Evolutionary conservation across 2,329 filamentous ascomycete genomes (phyloP).

Genomic region (Fusarium temperatum): DNA sequence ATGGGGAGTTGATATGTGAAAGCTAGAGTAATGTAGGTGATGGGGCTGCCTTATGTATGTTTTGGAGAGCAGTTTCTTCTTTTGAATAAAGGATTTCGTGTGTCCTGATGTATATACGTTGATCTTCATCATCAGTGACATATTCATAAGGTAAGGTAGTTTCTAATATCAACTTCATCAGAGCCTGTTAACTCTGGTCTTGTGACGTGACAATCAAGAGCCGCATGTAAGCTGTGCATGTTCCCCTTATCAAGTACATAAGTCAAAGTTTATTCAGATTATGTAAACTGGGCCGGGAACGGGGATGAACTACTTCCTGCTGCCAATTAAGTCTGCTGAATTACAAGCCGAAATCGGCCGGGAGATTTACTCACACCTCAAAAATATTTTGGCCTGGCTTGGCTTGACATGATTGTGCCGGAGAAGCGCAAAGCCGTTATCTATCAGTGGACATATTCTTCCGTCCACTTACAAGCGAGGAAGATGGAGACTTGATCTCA

Average conservation of each 20-base stretch:
- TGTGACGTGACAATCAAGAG: constrained; percentile 16
- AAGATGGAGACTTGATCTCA: not conserved
- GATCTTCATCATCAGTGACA: not conserved
- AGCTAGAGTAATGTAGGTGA: not conserved
- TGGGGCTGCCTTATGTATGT: not conserved
- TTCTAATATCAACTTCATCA: not conserved
- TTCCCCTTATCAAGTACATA: constrained; percentile 35
- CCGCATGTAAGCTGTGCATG: constrained; percentile 8
- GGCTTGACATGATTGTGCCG: constrained; percentile 4
- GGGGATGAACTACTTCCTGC: constrained; percentile 10
- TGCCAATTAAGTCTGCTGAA: constrained; percentile 37
- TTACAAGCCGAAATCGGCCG: constrained; percentile 42
- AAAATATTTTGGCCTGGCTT: constrained; percentile 6
- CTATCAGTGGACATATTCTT: constrained; percentile 17
- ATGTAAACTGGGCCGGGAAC: constrained; percentile 31
- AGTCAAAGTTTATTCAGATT: constrained; percentile 22
- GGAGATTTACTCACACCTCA: constrained; percentile 15
- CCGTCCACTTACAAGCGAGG: not conserved
- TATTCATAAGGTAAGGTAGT: not conserved
- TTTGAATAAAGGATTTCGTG: not conserved
- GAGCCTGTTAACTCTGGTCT: not conserved
- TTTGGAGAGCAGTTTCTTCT: not conserved
- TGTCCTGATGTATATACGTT: not conserved
- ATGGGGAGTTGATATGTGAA: not conserved
- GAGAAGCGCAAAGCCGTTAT: not conserved